A percentile compares a stretch with the other conserved stretches of the same genome.
These are phyloP conservation scores for Monosporascus sp. DNA, from an alignment of 2,329 filamentous ascomycete genomes.

Conservation along the genomic window DNA sequence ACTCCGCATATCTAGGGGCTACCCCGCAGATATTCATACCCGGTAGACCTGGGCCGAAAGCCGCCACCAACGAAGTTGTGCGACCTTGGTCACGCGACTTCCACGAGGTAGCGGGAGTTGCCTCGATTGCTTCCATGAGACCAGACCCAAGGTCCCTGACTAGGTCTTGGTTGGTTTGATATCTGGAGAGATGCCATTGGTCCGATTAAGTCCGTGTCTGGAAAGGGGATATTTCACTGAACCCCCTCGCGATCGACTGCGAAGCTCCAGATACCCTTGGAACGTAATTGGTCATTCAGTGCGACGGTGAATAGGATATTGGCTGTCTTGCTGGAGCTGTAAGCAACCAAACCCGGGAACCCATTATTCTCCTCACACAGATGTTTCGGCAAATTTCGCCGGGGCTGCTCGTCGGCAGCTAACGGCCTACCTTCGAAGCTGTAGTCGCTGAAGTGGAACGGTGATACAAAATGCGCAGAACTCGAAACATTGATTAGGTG, in stretches of 20 bases:
- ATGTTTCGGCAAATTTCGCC: slow-evolving; percentile 9
- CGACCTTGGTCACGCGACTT: slow-evolving; percentile 17
- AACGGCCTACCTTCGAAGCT: slow-evolving; percentile 21
- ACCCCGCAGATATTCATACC: slow-evolving; percentile 17
- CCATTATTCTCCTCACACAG: slow-evolving; percentile 8
- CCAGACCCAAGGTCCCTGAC: slow-evolving; percentile 4
- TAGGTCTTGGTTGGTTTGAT: slow-evolving; percentile 11
- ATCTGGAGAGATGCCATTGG: slow-evolving; percentile 9
- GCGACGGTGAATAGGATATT: slow-evolving; percentile 9
- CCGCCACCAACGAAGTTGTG: slow-evolving; percentile 13
- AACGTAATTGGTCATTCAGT: slow-evolving; percentile 8
- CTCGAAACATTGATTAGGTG: slow-evolving; percentile 10
- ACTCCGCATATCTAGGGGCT: slow-evolving; percentile 7
- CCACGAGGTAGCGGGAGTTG: slow-evolving; percentile 3
- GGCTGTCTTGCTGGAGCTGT: slow-evolving; percentile 10
- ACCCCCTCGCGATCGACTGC: slow-evolving; percentile 15
- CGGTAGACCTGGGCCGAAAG: slow-evolving; percentile 11
- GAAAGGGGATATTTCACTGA: slow-evolving; percentile 9
- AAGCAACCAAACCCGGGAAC: slow-evolving; percentile 12
- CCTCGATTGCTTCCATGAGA: slow-evolving; percentile 5
- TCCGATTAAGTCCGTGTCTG: slow-evolving; percentile 6
- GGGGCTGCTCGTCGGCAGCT: slow-evolving; percentile 5
- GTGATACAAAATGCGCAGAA: slow-evolving; percentile 16
- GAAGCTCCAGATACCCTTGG: slow-evolving; percentile 10
- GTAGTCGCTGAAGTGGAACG: slow-evolving; percentile 28